phyloP scores from a whole-genome alignment of 192 early-diverging fungal species.

The Entomortierella lignicola region DNA sequence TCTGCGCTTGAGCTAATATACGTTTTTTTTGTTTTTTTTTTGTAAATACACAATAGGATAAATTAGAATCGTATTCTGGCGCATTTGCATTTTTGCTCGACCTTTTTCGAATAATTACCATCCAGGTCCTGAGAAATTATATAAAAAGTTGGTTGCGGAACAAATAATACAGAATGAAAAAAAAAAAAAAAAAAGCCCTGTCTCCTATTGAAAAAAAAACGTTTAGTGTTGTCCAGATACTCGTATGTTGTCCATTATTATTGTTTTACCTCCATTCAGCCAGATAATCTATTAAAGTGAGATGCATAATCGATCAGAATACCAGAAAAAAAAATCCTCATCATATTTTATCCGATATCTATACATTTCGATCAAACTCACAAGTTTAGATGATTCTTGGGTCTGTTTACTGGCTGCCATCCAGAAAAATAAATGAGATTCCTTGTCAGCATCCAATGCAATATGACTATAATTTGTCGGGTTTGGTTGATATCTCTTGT shows the following conservation, averaged over 20 bases:
- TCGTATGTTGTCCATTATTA: not conserved
- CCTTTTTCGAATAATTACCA: not conserved
- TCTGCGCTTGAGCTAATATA: conserved; percentile 63
- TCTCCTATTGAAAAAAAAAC: not conserved
- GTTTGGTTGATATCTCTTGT: too few species aligned
- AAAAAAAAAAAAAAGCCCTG: not conserved
- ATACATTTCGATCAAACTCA: conserved; percentile 7
- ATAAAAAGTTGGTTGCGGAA: not conserved
- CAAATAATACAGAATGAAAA: not conserved
- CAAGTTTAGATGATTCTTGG: conserved; percentile 51
- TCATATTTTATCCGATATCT: not conserved
- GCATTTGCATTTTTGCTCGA: too few species aligned
- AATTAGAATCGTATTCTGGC: not conserved
- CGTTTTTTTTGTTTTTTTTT: not conserved
- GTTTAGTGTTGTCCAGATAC: too few species aligned
- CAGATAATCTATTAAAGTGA: conserved; percentile 65
- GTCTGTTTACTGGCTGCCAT: conserved; percentile 41
- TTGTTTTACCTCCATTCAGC: conserved; percentile 67
- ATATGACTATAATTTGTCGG: too few species aligned
- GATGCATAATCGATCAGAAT: not conserved
- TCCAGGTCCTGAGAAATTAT: conserved; percentile 16
- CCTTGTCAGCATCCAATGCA: conserved; percentile 31
- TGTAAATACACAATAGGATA: not conserved
- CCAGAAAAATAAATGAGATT: conserved; percentile 67
- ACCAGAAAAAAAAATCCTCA: not conserved